A percentile compares a stretch with the other conserved stretches of the same genome.
Conservation (phyloP, 176 grass and related monocot genomes). For the Pharus latifolius region DNA sequence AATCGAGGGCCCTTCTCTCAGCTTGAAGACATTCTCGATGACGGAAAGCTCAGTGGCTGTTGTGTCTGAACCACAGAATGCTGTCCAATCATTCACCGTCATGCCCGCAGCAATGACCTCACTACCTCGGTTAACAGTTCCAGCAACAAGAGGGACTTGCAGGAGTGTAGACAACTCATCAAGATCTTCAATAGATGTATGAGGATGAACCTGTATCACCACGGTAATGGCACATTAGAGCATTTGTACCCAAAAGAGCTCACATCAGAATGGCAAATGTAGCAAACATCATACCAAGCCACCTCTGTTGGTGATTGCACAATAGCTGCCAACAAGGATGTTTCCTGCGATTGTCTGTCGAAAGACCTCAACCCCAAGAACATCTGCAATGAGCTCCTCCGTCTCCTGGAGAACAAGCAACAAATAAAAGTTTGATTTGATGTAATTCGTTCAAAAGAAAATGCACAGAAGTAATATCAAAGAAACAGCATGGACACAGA, state of each 20-base stretch:
- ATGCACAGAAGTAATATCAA: background rate
- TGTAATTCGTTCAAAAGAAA: background rate
- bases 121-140: slow-evolving; percentile 93
- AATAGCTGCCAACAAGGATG: slow-evolving; percentile 92
- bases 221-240: background rate
- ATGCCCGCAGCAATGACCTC: slow-evolving; percentile 88
- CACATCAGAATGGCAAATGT: background rate
- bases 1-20: slow-evolving; percentile 64
- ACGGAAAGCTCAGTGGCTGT: slow-evolving; percentile 91
- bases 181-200: slow-evolving; percentile 96
- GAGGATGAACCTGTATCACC: slow-evolving; percentile 70
- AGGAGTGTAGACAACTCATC: slow-evolving; percentile 93
- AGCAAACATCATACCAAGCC: slow-evolving; percentile 47
- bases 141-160: slow-evolving; percentile 89
- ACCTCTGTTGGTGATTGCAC: slow-evolving; percentile 73
- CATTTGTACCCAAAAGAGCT: background rate
- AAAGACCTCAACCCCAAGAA: slow-evolving; percentile 88
- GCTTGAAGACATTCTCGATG: slow-evolving; percentile 89
- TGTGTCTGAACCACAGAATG: slow-evolving; percentile 87
- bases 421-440: background rate
- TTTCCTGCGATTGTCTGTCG: slow-evolving; percentile 91
- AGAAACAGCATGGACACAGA: background rate
- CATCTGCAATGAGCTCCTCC: slow-evolving; percentile 92
- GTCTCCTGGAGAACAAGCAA: slow-evolving; percentile 43
- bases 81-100: slow-evolving; percentile 97